Base-by-base conservation (phyloP, 2,329 filamentous ascomycete species). In the Aspergillus bombycis region DNA sequence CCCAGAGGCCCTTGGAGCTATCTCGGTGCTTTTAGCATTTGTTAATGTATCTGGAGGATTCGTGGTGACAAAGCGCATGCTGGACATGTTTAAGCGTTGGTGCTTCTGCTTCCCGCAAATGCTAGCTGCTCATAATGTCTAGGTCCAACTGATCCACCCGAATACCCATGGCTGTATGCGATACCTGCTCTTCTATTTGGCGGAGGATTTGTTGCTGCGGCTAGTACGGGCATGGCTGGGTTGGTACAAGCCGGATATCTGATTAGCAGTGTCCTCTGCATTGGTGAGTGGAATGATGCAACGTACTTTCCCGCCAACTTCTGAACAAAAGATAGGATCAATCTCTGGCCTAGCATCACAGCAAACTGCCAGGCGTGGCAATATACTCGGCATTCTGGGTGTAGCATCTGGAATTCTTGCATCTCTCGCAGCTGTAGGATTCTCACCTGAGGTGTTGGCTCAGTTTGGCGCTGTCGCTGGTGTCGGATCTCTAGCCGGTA, bases 41-140 rank as follows among this genome's bases (percentile, higher is more conserved):
- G 91, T 96, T 66, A 96, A 96, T 68, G 89, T 97, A 3, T 90
- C 91, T 0, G 93, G 93, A 62, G 93, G 93, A 0, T 97, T 97
- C 65, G 91, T 96, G 50, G 92, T 97, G 64, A 96, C 93, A 3
- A 96, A 96, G 80, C 86, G 93, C 66, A 97, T 97, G 93, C 83
- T 97, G 50, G 93, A 96, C 75, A 94, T 94, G 91, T 94, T 94
- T 75, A 91, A 91, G 74, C 86, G 91, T 83, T 73, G 71, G 85
- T 75, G 12, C 4, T 7, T 61, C n/a, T 4, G 56, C 4, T 41
- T 28, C 26, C 34, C n/a, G 14, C 28, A 19, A 2, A 10, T 45
- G 8, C 12, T 11, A 46, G 21, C 30, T 61, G 61, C 62, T 63
- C 72, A 77, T 71, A 77, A 64, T 6, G 9, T 57, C 12, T 60